Evolutionary conservation across 164 flowering plant genomes (phyloP), one percentile per base, ranked within the genome.

Genomic region (Kingdonia uniflora): DNA sequence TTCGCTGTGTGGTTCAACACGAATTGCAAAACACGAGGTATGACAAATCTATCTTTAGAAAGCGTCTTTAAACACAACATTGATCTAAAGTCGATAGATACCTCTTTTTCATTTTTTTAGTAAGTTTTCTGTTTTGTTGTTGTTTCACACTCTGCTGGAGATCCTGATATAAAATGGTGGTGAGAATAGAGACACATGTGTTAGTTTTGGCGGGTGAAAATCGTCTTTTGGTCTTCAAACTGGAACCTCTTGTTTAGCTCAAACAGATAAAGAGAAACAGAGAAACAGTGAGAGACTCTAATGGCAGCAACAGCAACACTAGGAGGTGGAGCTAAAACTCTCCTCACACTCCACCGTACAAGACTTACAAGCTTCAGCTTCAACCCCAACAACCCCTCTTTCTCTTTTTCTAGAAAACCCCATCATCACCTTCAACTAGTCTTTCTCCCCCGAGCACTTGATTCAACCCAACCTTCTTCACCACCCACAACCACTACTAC

Each of bases 341-440:
- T 6, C 2, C 17, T n/a, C 19, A n/a, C 47, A 14, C 19, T 19
- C 7, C 17, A 14, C 4, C 47, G 21, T 2, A 14, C 20, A n/a
- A 43, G 47, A 43, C 1, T 43, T 1, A 14, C 2, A 14, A 71
- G 88, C 95, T 12, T 83, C 68, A 6, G 88, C 81, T 35, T 81
- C 90, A 26, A 75, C 85, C n/a, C 50, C 12, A 14, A 7, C 51
- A 29, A 29, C 13, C 55, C 84, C 14, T 52, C 79, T 25, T 8
- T 29, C 8, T 4, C 35, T 29, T 29, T 29, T 29, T 3, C 35
- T 29, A 29, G 6, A 41, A 41, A 14, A 14, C 44, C 35, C n/a
- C 44, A 41, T 35, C 21, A 11, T 72, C 5, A 14, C 64, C 52
- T 29, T 29, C 35, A 29, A 4, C 6, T 29, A 29, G 35, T 29